These are phyloP conservation scores for Alternaria infectoria DNA, from an alignment of 2,329 filamentous ascomycete genomes.

Conservation along the genomic window DNA sequence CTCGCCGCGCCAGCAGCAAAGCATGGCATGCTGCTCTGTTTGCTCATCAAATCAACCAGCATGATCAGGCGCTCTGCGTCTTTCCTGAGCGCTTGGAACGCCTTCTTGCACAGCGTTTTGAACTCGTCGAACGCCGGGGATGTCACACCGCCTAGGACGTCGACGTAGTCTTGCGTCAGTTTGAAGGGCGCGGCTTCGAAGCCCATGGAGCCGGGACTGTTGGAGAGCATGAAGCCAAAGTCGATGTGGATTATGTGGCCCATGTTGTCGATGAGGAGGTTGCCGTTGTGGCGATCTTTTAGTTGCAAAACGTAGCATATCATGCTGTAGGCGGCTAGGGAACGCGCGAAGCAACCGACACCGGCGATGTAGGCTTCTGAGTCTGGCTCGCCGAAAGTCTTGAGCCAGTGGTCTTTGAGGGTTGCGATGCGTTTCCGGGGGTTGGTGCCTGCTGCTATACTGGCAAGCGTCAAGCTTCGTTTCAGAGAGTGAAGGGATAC, in stretches of 20 bases:
- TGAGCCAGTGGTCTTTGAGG: conserved; percentile 80
- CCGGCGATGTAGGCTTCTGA: conserved; percentile 73
- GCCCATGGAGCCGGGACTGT: conserved; percentile 81
- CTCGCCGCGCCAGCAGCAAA: conserved; percentile 76
- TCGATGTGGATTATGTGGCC: conserved; percentile 89
- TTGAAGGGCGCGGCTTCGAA: conserved; percentile 90
- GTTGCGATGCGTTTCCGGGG: conserved; percentile 78
- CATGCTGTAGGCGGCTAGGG: conserved; percentile 84
- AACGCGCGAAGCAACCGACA: conserved; percentile 79
- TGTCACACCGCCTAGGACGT: conserved; percentile 76
- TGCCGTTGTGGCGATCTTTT: conserved; percentile 86
- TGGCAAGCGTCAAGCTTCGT: conserved; percentile 77
- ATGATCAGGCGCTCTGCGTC: conserved; percentile 83
- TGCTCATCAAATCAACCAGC: conserved; percentile 83
- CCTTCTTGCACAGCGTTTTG: conserved; percentile 80
- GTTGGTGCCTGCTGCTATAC: conserved; percentile 74
- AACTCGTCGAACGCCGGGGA: conserved; percentile 76
- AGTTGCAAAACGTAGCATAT: conserved; percentile 84
- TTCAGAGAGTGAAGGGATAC: conserved; percentile 88
- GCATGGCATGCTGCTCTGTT: conserved; percentile 81
- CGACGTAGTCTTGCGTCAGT: conserved; percentile 83
- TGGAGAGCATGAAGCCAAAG: conserved; percentile 89
- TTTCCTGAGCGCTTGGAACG: conserved; percentile 79
- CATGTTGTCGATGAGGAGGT: conserved; percentile 83
- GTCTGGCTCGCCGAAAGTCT: conserved; percentile 74